Evolutionary conservation across 2,329 filamentous ascomycete species (phyloP), one percentile per base, ranked within the genome.

Genomic region (Thielaviopsis ethacetica): DNA sequence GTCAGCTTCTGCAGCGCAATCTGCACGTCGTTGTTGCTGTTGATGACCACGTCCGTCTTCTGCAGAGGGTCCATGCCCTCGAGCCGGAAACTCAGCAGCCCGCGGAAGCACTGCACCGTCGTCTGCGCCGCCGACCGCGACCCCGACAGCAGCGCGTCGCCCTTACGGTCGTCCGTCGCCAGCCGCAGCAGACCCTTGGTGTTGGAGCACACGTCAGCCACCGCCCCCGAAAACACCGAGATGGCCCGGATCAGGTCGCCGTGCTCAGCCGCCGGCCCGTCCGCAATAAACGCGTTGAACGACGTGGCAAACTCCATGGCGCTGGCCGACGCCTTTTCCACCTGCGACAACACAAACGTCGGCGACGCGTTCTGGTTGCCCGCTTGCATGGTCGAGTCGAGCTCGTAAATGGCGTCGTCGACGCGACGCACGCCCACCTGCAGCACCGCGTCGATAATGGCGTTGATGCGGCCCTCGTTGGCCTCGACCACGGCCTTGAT

Each of bases 281-380:
- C 93, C 7, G 91, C 93, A 66, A 98, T 94, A 71, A 94, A 97
- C 72, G 95, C 95, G 75, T 96, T 98, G 78, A 97, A 98, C 0
- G 93, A 85, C 0, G 91, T 97, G 1, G 91, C 93, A 71, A 98
- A 98, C 69, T 98, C 93, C 71, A 94, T 97, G 13, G 93, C 89
- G 64, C 84, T 95, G 10, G 90, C 83, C 7, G 91, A 93, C 0
- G 93, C 91, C 75, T 97, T 98, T 69, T 98, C 93, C 61, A 97
- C 91, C 70, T 97, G 91, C 1, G 91, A 97, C 56, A 98, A 77
- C 13, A 98, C 91, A 68, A 94, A 97, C 1, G 91, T 82, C 15
- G 93, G 90, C 49, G 91, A 95, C 0, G 93, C 93, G 67, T 94
- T 98, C 73, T 97, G 93, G 74, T 98, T 98, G 71, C 93, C 93